These are phyloP conservation scores for Zizania palustris DNA, from an alignment of 202 grass and related monocot genomes.

Conservation along the genomic window DNA sequence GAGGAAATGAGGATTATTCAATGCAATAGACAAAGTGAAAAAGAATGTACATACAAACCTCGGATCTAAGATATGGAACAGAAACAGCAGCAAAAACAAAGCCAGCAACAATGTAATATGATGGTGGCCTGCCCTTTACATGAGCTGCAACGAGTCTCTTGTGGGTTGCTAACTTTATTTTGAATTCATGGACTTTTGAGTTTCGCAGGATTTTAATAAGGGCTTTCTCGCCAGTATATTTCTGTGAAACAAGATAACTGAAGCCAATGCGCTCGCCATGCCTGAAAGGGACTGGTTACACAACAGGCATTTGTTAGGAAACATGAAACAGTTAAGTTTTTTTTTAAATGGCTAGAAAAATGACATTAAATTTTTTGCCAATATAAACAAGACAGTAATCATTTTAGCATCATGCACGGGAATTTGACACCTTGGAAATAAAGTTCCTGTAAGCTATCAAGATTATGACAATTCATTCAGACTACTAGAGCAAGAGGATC, in stretches of 20 bases:
- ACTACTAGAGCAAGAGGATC: background rate
- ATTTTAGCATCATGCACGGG: background rate
- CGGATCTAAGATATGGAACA: slow-evolving; percentile 96
- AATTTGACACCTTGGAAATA: slow-evolving; percentile 8
- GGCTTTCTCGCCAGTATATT: slow-evolving; percentile 94
- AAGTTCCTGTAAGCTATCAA: background rate
- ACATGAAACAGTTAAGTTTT: background rate
- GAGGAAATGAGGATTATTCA: slow-evolving; percentile 27
- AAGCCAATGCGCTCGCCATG: slow-evolving; percentile 97
- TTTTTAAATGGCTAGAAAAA: background rate
- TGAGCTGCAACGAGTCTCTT: slow-evolving; percentile 86
- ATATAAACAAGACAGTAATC: slow-evolving; percentile 1
- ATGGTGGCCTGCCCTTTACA: slow-evolving; percentile 83
- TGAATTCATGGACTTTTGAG: slow-evolving; percentile 80
- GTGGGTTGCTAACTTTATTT: slow-evolving; percentile 83
- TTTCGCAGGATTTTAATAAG: slow-evolving; percentile 72
- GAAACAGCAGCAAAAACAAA: slow-evolving; percentile 90
- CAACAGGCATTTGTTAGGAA: slow-evolving; percentile 25
- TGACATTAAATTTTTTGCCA: slow-evolving; percentile 9
- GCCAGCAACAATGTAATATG: slow-evolving; percentile 99
- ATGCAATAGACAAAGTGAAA: slow-evolving; percentile 18
- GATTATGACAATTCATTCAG: background rate
- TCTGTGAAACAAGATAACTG: slow-evolving; percentile 96
- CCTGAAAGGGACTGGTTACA: slow-evolving; percentile 88
- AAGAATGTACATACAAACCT: slow-evolving; percentile 57